A percentile compares a stretch with the other conserved stretches of the same genome.
Evolutionary conservation across 306 rosid species (phyloP).

Genomic region (Glycine tomentella): DNA sequence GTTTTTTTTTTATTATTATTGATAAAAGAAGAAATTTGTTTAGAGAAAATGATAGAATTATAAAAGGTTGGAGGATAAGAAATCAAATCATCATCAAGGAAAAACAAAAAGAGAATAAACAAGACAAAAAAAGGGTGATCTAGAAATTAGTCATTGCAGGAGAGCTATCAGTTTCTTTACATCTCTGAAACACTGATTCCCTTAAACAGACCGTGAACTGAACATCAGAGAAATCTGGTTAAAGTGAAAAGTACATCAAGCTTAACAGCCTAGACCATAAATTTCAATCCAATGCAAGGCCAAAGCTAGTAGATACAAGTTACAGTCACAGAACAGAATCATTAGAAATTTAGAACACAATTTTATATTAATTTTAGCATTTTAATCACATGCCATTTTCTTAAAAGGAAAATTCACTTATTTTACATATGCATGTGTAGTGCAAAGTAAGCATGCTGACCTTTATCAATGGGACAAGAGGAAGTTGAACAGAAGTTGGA

Average conservation of each 20-base stretch:
- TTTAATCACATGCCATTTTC: neutral
- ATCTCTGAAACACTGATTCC: too few relatives aligned
- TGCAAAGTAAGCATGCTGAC: slow-evolving; percentile 51
- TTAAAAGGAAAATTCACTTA: neutral
- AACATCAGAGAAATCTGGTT: neutral
- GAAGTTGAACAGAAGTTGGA: slow-evolving; percentile 95
- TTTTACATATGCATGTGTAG: slow-evolving; percentile 25
- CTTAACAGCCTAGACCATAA: slow-evolving; percentile 28
- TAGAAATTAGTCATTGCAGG: neutral
- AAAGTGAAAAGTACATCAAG: slow-evolving; percentile 4
- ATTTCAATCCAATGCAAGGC: slow-evolving; percentile 24
- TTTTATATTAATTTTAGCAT: neutral
- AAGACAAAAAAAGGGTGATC: neutral
- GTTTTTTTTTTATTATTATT: neutral
- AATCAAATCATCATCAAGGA: neutral
- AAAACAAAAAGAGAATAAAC: neutral
- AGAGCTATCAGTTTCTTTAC: too few relatives aligned
- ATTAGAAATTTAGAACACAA: neutral
- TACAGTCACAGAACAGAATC: neutral
- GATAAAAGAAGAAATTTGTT: neutral
- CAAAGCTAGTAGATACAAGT: slow-evolving; percentile 31
- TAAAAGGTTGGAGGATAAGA: slow-evolving; percentile 16
- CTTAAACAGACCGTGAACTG: neutral
- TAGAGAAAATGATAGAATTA: slow-evolving; percentile 6
- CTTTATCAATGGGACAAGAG: slow-evolving; percentile 92